phyloP scores from a whole-genome alignment of 805 yeast genomes.

The Suhomyces vadensis region DNA sequence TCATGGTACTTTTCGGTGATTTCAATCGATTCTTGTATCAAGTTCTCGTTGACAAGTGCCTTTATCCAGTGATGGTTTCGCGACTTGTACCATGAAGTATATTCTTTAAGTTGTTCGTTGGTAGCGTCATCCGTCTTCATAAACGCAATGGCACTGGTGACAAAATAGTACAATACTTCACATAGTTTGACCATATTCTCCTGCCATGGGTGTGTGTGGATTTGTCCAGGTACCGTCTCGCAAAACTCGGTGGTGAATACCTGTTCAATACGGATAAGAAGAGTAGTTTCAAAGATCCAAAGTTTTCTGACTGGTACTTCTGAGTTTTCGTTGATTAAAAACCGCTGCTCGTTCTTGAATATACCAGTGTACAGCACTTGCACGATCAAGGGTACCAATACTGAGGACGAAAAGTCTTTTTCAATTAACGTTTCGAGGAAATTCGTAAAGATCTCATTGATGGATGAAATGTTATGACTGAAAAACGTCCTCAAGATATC shows the following conservation, averaged over 20 bases:
- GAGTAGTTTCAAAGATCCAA: constrained; percentile 51
- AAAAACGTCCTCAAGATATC: constrained; percentile 27
- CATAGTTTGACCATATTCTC: constrained; percentile 25
- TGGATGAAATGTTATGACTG: constrained; percentile 21
- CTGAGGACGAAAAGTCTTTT: constrained; percentile 16
- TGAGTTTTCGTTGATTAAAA: constrained; percentile 26
- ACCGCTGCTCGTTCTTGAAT: constrained; percentile 40
- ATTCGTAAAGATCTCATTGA: constrained; percentile 30
- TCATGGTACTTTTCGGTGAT: constrained; percentile 70
- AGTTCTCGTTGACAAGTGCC: constrained; percentile 50
- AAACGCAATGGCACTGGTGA: constrained; percentile 35
- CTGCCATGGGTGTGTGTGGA: constrained; percentile 18
- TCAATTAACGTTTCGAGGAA: constrained; percentile 24
- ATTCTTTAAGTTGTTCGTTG: constrained; percentile 28
- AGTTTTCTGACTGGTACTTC: constrained; percentile 32
- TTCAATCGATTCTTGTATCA: constrained; percentile 54
- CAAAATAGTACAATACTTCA: constrained; percentile 36
- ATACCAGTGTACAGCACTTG: constrained; percentile 33
- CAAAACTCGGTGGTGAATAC: constrained; percentile 30
- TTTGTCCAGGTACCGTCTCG: constrained; percentile 10
- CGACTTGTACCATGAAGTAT: constrained; percentile 33
- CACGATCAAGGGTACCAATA: constrained; percentile 25
- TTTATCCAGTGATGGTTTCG: constrained; percentile 56
- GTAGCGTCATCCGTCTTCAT: constrained; percentile 27
- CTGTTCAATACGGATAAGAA: constrained; percentile 42